Evolutionary conservation across 305 asterid species (phyloP).

Genomic region (Fraxinus latifolia): DNA sequence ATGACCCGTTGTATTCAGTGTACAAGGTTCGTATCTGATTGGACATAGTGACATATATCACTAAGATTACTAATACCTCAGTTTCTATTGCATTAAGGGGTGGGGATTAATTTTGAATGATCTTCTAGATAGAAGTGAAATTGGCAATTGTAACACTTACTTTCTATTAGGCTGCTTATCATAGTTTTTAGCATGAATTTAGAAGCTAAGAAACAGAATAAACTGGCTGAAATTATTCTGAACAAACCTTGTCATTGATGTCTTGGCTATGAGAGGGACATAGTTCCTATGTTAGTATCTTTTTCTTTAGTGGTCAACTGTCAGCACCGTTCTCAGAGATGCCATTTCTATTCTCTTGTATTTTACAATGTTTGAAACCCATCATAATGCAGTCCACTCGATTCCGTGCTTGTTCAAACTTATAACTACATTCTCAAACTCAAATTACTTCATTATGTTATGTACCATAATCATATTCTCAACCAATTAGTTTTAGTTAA

Average conservation of each 20-base stretch:
- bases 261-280: conserved; percentile 1
- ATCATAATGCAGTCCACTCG: neutral
- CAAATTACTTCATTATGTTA: neutral
- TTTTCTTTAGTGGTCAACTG: conserved; percentile 3
- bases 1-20: conserved; percentile 99
- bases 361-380: conserved; percentile 10
- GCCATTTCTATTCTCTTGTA: neutral
- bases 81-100: neutral
- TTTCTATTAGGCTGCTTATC: neutral
- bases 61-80: neutral
- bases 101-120: neutral
- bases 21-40: conserved; percentile 55
- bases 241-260: neutral
- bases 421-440: neutral
- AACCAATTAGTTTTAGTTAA: neutral
- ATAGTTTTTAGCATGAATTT: conserved; percentile 15
- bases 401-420: neutral
- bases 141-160: neutral
- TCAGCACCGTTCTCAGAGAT: neutral
- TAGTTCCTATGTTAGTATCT: conserved; percentile 10
- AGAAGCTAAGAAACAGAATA: conserved; percentile 8
- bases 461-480: neutral
- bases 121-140: conserved; percentile 9
- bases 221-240: neutral
- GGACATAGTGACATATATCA: neutral